phyloP scores from a whole-genome alignment of 2,329 filamentous ascomycete genomes.

The Aspergillus pseudotamarii region DNA sequence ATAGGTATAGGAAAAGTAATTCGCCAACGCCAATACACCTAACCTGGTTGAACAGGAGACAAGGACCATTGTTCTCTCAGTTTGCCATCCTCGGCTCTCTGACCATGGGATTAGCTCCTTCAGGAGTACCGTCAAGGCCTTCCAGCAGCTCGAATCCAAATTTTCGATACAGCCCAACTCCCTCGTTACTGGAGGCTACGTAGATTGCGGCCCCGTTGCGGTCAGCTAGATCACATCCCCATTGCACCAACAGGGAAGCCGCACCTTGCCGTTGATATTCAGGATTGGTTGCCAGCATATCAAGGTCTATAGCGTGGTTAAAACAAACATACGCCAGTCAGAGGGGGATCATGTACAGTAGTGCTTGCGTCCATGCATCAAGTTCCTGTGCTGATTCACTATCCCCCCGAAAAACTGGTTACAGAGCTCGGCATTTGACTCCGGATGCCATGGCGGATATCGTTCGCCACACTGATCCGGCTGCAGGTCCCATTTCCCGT shows the following conservation, averaged over 20 bases:
- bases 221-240: constrained; percentile 22
- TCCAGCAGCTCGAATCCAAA: constrained; percentile 13
- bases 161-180: constrained; percentile 15
- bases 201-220: constrained; percentile 12
- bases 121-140: background rate
- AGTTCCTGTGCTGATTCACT: background rate
- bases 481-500: background rate
- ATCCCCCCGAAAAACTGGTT: background rate
- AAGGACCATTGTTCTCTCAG: background rate
- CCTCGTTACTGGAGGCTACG: constrained; percentile 16
- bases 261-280: constrained; percentile 21
- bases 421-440: background rate
- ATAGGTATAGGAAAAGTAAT: background rate
- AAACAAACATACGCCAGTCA: background rate
- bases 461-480: background rate
- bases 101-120: background rate
- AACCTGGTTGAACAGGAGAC: background rate
- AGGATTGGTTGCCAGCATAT: constrained; percentile 24
- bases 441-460: background rate
- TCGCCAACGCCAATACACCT: background rate
- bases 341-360: background rate
- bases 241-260: constrained; percentile 20
- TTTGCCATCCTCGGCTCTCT: background rate
- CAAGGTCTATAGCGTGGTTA: background rate
- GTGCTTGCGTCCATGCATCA: background rate